Conservation (phyloP, 2,329 filamentous ascomycete genomes). For the Chaetomium sp. region DNA sequence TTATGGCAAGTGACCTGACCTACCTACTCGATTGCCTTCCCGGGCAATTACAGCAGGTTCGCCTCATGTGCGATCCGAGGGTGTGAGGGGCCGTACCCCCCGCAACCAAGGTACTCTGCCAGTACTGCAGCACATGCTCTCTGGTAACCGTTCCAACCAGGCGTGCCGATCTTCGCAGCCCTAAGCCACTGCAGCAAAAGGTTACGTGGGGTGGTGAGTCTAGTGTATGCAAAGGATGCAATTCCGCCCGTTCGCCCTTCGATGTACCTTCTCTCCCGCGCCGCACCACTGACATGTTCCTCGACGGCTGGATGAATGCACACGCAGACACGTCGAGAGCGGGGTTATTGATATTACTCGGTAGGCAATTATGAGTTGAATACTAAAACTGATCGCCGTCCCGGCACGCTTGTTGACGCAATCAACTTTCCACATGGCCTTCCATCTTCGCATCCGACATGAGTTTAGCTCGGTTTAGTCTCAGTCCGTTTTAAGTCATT, state of each 20-base stretch:
- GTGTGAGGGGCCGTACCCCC: slow-evolving; percentile 15
- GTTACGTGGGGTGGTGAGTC: background rate
- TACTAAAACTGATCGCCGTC: background rate
- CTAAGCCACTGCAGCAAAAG: background rate
- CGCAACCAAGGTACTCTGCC: background rate
- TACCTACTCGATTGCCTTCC: background rate
- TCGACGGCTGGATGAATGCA: slow-evolving; percentile 9
- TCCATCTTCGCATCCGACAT: background rate
- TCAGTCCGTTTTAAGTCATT: background rate
- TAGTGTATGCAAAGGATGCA: background rate
- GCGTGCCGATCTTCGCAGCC: background rate
- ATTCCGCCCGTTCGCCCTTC: background rate
- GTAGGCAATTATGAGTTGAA: background rate
- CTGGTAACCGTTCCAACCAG: background rate
- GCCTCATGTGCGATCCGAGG: slow-evolving; percentile 1
- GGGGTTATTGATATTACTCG: slow-evolving; percentile 12
- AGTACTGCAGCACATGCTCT: background rate
- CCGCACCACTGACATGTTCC: background rate
- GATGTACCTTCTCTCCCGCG: slow-evolving; percentile 6
- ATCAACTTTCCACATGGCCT: background rate
- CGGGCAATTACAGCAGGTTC: background rate
- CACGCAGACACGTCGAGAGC: slow-evolving; percentile 4
- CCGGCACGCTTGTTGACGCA: background rate
- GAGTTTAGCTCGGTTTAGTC: background rate
- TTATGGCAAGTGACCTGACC: slow-evolving; percentile 17